A percentile compares a stretch with the other conserved stretches of the same genome.
phyloP scores from a whole-genome alignment of 2,329 filamentous ascomycete genomes.

The Leptosphaerulina australis region DNA sequence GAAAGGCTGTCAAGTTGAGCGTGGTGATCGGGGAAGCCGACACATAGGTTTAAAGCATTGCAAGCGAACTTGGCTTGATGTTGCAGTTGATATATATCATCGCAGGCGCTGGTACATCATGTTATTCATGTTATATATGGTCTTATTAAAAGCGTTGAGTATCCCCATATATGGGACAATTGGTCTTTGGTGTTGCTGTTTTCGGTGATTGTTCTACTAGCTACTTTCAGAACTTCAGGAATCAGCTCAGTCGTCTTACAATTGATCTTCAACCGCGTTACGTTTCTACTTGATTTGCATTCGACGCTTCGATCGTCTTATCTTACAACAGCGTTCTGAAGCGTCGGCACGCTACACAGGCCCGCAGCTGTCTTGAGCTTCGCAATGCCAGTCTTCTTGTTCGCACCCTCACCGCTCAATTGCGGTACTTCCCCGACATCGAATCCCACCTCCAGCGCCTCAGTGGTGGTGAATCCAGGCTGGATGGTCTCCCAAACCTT shows the following conservation, averaged over 20 bases:
- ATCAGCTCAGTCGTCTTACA: too few relatives aligned
- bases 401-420: constrained; percentile 71
- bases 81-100: constrained; percentile 5
- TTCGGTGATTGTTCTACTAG: too few relatives aligned
- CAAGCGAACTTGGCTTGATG: neutral
- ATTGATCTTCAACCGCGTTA: neutral
- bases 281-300: neutral
- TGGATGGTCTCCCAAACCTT: constrained; percentile 98
- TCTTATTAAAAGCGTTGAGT: constrained; percentile 7
- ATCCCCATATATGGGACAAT: neutral
- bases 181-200: too few relatives aligned
- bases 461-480: constrained; percentile 92
- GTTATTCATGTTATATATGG: too few relatives aligned
- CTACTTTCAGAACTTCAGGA: too few relatives aligned
- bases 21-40: neutral
- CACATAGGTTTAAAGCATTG: neutral
- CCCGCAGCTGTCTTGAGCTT: constrained; percentile 79
- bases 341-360: constrained; percentile 79
- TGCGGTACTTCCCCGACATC: constrained; percentile 78
- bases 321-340: constrained; percentile 82
- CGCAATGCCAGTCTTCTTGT: constrained; percentile 61
- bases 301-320: constrained; percentile 52
- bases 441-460: constrained; percentile 80
- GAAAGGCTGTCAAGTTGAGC: neutral
- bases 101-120: constrained; percentile 8